These are phyloP conservation scores for Jaapia argillacea DNA, from an alignment of 768 basidiomycete genomes.

Conservation along the genomic window DNA sequence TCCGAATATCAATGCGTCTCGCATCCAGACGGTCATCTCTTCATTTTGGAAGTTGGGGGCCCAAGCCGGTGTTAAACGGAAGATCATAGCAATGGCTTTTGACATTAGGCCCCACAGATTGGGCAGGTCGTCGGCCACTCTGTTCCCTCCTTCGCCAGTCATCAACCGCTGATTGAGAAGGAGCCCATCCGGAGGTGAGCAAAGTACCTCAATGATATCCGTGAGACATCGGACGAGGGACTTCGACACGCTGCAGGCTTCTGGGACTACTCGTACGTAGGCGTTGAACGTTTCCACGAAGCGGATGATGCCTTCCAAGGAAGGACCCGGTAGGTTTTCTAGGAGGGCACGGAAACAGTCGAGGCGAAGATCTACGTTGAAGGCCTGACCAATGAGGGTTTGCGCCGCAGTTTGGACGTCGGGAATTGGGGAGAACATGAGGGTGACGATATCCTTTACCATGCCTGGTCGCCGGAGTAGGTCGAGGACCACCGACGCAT, in stretches of 20 bases:
- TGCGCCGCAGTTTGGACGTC: slow-evolving; percentile 69
- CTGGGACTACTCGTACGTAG: slow-evolving; percentile 56
- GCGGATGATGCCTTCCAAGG: slow-evolving; percentile 62
- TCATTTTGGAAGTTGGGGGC: slow-evolving; percentile 67
- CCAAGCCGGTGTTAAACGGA: slow-evolving; percentile 79
- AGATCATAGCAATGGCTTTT: slow-evolving; percentile 70
- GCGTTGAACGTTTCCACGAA: slow-evolving; percentile 58
- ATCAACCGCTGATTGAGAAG: slow-evolving; percentile 48
- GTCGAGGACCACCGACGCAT: slow-evolving; percentile 37
- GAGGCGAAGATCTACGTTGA: slow-evolving; percentile 79
- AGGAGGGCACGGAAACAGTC: slow-evolving; percentile 83
- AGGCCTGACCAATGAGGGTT: slow-evolving; percentile 73
- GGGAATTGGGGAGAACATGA: slow-evolving; percentile 79
- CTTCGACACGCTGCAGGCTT: slow-evolving; percentile 84
- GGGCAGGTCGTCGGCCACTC: slow-evolving; percentile 45
- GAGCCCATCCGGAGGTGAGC: slow-evolving; percentile 60
- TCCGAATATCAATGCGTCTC: slow-evolving; percentile 92
- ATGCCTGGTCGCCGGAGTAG: slow-evolving; percentile 48
- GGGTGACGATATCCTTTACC: slow-evolving; percentile 46
- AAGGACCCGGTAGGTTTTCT: slow-evolving; percentile 48
- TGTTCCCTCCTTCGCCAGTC: slow-evolving; percentile 28
- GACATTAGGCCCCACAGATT: slow-evolving; percentile 81
- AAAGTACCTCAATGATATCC: slow-evolving; percentile 86
- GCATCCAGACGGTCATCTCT: slow-evolving; percentile 95
- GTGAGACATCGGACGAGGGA: slow-evolving; percentile 87